These are phyloP conservation scores for Barnettozyma siamensis DNA, from an alignment of 805 yeast species.

Conservation along the genomic window DNA sequence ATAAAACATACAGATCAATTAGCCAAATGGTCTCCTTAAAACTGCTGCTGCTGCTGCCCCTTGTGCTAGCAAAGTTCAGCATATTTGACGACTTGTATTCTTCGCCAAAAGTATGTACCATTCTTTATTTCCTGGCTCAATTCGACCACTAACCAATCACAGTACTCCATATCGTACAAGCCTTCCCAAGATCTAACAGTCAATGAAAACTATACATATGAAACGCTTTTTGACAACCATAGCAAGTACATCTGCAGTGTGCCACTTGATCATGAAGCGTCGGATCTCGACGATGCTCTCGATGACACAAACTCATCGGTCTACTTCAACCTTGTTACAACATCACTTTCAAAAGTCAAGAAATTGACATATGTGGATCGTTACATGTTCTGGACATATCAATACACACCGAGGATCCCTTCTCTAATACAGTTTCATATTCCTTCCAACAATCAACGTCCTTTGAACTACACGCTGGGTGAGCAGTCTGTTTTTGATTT, in stretches of 20 bases:
- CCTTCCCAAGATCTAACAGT: background rate
- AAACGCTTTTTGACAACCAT: background rate
- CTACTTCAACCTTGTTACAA: background rate
- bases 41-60: background rate
- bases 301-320: background rate
- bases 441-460: background rate
- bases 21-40: too few species aligned
- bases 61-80: slow-evolving; percentile 9
- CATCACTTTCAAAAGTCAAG: background rate
- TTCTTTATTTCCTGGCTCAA: background rate
- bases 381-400: slow-evolving; percentile 4
- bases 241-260: background rate
- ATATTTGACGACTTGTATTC: slow-evolving; percentile 17
- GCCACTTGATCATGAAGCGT: background rate
- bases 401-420: background rate
- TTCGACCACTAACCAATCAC: background rate
- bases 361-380: slow-evolving; percentile 1
- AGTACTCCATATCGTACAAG: background rate
- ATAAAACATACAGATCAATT: too few species aligned
- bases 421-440: slow-evolving; percentile 3
- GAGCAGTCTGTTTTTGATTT: background rate
- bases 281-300: background rate
- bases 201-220: background rate
- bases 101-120: slow-evolving; percentile 18
- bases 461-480: slow-evolving; percentile 6